Evolutionary conservation across 2,329 filamentous ascomycete species (phyloP).

Genomic region (Apiospora koreana): DNA sequence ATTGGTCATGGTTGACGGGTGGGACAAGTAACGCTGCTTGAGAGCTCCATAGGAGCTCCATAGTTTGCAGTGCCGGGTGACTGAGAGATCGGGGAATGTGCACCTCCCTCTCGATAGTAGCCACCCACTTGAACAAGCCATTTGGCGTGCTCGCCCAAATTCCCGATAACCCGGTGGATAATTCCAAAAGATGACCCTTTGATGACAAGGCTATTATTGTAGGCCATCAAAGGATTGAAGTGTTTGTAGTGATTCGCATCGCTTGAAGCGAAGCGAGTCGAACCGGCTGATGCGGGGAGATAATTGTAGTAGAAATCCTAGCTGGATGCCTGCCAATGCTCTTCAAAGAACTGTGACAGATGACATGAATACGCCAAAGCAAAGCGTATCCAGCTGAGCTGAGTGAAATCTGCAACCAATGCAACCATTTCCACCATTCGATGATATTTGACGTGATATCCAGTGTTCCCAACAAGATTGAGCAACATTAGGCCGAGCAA

Average conservation of each 20-base stretch:
- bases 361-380: background rate
- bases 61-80: background rate
- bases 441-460: conserved; percentile 30
- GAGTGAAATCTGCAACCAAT: conserved; percentile 29
- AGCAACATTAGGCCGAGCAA: conserved; percentile 28
- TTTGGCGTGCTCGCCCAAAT: background rate
- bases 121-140: background rate
- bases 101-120: background rate
- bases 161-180: background rate
- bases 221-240: background rate
- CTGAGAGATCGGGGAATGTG: background rate
- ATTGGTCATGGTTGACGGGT: background rate
- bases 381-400: conserved; percentile 31
- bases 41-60: background rate
- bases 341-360: background rate
- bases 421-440: conserved; percentile 19
- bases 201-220: background rate
- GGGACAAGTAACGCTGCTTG: background rate
- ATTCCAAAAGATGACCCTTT: background rate
- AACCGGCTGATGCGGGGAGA: background rate
- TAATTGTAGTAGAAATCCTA: conserved; percentile 11
- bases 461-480: conserved; percentile 27
- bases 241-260: background rate
- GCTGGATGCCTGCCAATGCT: background rate
- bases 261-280: conserved; percentile 3